Percentiles rank a stretch among this genome's conserved stretches.
Evolutionary conservation across 2,329 filamentous ascomycete genomes (phyloP).

Genomic region (Trichoderma atrobrunneum): DNA sequence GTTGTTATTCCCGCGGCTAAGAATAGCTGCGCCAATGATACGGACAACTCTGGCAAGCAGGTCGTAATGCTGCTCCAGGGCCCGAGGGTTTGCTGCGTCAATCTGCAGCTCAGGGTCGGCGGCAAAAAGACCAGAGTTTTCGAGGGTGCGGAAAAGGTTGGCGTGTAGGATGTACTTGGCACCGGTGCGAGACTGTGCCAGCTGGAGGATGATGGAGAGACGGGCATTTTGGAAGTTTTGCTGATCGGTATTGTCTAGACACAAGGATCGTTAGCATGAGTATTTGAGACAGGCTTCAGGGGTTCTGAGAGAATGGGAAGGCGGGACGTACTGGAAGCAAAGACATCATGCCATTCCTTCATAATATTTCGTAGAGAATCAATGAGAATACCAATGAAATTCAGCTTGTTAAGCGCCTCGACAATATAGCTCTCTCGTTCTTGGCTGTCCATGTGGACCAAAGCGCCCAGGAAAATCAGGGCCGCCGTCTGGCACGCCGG

Average conservation of each 20-base stretch:
- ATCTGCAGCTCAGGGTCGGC: conserved; percentile 91
- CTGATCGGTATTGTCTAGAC: conserved; percentile 41
- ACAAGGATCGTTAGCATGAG: background rate
- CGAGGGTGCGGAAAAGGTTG: conserved; percentile 78
- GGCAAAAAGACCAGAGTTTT: conserved; percentile 79
- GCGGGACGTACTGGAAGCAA: conserved; percentile 47
- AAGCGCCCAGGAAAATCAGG: conserved; percentile 74
- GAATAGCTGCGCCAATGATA: conserved; percentile 76
- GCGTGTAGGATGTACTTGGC: conserved; percentile 85
- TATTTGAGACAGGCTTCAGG: background rate
- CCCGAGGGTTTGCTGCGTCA: conserved; percentile 65
- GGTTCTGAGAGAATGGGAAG: conserved; percentile 6
- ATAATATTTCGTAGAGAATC: conserved; percentile 81
- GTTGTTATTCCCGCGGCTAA: conserved; percentile 80
- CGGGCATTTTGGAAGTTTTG: conserved; percentile 64
- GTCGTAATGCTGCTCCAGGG: conserved; percentile 78
- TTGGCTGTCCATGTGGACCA: conserved; percentile 70
- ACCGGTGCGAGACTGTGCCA: conserved; percentile 80
- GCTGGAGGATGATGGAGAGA: conserved; percentile 76
- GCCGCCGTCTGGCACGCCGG: conserved; percentile 80
- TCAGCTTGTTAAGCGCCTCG: conserved; percentile 76
- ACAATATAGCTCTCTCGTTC: conserved; percentile 73
- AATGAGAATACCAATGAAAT: conserved; percentile 86
- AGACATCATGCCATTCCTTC: conserved; percentile 63
- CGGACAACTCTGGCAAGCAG: conserved; percentile 77